Evolutionary conservation across 1,139 yeast species (phyloP).

Genomic region (Candida mesenterica): DNA sequence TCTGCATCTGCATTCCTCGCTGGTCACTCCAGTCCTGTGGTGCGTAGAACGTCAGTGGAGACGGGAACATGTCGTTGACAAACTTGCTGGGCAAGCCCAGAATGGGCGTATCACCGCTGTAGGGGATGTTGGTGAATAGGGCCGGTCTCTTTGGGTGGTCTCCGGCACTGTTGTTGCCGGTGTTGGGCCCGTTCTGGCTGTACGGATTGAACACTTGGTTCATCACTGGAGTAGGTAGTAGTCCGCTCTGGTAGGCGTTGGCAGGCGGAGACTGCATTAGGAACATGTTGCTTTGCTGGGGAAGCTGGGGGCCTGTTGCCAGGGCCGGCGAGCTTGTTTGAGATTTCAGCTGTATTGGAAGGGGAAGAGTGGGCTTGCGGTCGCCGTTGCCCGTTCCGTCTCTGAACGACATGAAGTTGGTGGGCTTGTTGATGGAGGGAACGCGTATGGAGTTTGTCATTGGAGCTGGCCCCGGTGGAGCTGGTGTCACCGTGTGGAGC

Average conservation of each 20-base stretch:
- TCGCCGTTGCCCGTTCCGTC: constrained; percentile 29
- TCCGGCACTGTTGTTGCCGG: constrained; percentile 6
- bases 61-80: constrained; percentile 55
- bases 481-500: neutral
- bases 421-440: constrained; percentile 19
- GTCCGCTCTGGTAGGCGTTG: constrained; percentile 18
- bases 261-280: constrained; percentile 31
- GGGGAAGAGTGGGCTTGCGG: constrained; percentile 39
- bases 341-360: constrained; percentile 40
- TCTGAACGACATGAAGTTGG: constrained; percentile 32
- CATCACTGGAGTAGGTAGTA: constrained; percentile 38
- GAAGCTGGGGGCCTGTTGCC: constrained; percentile 42
- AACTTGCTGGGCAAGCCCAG: constrained; percentile 52
- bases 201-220: constrained; percentile 31
- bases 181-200: constrained; percentile 10
- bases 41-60: constrained; percentile 51
- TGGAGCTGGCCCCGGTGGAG: neutral
- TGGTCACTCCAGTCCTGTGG: constrained; percentile 40
- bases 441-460: constrained; percentile 2
- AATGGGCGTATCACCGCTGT: constrained; percentile 45
- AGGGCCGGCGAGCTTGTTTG: constrained; percentile 46
- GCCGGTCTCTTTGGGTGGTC: constrained; percentile 13
- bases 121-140: constrained; percentile 10
- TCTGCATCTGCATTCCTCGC: neutral
- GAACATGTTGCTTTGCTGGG: constrained; percentile 20